Conservation (phyloP, 2,329 filamentous ascomycete genomes). For the Penicillium nordicum region DNA sequence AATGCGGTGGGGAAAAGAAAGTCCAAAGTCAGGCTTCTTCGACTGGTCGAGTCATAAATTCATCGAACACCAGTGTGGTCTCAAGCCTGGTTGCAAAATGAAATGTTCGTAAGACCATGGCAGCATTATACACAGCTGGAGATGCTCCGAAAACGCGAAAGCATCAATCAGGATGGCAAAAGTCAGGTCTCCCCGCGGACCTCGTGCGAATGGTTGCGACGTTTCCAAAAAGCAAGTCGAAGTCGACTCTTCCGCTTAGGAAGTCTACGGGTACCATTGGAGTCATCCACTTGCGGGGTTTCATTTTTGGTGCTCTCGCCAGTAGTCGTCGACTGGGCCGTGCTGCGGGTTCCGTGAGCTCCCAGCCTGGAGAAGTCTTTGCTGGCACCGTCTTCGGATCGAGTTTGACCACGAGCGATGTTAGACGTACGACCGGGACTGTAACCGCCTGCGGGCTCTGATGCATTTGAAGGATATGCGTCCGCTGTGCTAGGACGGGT, state of each 20-base stretch:
- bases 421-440: constrained; percentile 25
- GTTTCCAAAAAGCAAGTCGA: constrained; percentile 43
- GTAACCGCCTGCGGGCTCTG: constrained; percentile 22
- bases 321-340: constrained; percentile 28
- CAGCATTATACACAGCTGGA: constrained; percentile 19
- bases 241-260: constrained; percentile 40
- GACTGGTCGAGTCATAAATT: constrained; percentile 28
- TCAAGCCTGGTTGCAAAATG: constrained; percentile 25
- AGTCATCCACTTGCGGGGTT: constrained; percentile 21
- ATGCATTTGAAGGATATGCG: constrained; percentile 19
- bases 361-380: constrained; percentile 24
- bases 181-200: constrained; percentile 34
- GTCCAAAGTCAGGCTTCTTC: constrained; percentile 7
- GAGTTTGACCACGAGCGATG: constrained; percentile 10
- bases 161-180: constrained; percentile 7
- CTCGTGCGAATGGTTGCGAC: constrained; percentile 32
- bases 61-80: constrained; percentile 29
- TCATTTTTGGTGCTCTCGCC: constrained; percentile 28
- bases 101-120: constrained; percentile 27
- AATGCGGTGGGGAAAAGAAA: neutral
- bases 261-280: constrained; percentile 25
- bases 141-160: constrained; percentile 1
- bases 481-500: constrained; percentile 33
- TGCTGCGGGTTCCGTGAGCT: constrained; percentile 26
- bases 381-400: constrained; percentile 22